Conservation (phyloP, 768 basidiomycete genomes). For the Tulasnella sp. region DNA sequence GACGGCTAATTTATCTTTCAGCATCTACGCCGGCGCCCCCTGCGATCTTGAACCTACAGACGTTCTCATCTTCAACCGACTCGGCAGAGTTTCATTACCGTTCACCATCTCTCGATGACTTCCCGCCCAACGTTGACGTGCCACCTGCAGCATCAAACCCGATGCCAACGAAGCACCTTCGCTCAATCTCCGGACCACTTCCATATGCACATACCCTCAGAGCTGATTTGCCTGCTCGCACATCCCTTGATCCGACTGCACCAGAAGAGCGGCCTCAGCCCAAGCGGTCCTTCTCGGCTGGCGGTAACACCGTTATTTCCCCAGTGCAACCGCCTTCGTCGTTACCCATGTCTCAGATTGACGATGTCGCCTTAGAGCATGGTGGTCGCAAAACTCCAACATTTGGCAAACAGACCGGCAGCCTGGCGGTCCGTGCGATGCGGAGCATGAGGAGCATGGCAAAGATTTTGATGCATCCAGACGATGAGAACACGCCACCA, state of each 20-base stretch:
- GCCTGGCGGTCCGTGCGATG: constrained; percentile 71
- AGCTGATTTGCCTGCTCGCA: no score
- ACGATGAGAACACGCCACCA: constrained; percentile 1
- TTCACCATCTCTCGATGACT: constrained; percentile 8
- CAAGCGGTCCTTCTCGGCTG: background rate
- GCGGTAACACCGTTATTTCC: background rate
- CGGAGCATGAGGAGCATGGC: constrained; percentile 63
- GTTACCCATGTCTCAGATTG: no score
- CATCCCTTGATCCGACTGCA: no score
- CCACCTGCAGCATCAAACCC: constrained; percentile 1
- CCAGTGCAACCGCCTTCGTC: background rate
- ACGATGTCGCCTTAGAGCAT: background rate
- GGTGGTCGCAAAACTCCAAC: background rate
- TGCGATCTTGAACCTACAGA: constrained; percentile 15
- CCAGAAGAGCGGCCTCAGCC: background rate
- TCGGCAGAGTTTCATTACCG: constrained; percentile 5
- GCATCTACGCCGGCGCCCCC: constrained; percentile 8
- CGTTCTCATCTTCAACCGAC: constrained; percentile 15
- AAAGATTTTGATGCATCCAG: constrained; percentile 31
- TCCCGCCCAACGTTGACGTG: background rate
- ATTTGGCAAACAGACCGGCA: constrained; percentile 26
- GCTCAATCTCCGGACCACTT: background rate
- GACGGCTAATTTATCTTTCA: constrained; percentile 31
- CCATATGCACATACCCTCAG: no score
- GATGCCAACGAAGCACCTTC: background rate